Conservation (phyloP, 345 rosid species). For the Tarenaya hassleriana region DNA sequence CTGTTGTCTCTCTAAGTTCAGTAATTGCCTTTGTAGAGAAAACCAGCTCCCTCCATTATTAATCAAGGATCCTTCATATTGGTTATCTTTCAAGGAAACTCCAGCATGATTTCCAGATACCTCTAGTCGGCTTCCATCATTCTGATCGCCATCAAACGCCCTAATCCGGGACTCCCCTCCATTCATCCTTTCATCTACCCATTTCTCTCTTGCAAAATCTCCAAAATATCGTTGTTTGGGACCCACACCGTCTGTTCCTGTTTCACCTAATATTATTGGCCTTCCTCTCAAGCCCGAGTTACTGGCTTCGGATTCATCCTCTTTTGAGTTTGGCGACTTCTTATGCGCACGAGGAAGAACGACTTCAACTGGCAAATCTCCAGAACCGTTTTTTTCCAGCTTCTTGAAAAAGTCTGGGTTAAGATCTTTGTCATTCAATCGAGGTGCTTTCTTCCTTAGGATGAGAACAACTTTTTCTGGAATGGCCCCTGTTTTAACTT, state of each 20-base stretch:
- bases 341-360: constrained; percentile 57
- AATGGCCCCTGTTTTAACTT: constrained; percentile 48
- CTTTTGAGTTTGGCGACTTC: constrained; percentile 50
- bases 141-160: constrained; percentile 46
- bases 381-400: constrained; percentile 59
- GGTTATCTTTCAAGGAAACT: constrained; percentile 42
- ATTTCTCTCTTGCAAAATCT: constrained; percentile 32
- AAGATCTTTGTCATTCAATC: constrained; percentile 67
- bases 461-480: constrained; percentile 64
- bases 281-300: constrained; percentile 42
- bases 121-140: constrained; percentile 43
- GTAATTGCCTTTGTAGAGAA: constrained; percentile 86
- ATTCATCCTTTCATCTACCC: constrained; percentile 34
- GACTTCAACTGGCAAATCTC: constrained; percentile 84
- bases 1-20: constrained; percentile 90
- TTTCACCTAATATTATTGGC: constrained; percentile 41
- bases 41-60: constrained; percentile 70
- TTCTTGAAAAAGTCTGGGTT: constrained; percentile 93
- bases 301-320: constrained; percentile 49
- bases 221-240: constrained; percentile 33
- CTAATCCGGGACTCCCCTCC: constrained; percentile 49
- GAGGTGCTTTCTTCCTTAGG: constrained; percentile 74
- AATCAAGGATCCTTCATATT: constrained; percentile 49
- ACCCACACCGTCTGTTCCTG: constrained; percentile 32
- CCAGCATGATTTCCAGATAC: constrained; percentile 42